Percentiles rank a stretch among this genome's conserved stretches.
These are phyloP conservation scores for Cylindrotheca closterium DNA, from an alignment of 108 stramenopile genomes.

Conservation along the genomic window DNA sequence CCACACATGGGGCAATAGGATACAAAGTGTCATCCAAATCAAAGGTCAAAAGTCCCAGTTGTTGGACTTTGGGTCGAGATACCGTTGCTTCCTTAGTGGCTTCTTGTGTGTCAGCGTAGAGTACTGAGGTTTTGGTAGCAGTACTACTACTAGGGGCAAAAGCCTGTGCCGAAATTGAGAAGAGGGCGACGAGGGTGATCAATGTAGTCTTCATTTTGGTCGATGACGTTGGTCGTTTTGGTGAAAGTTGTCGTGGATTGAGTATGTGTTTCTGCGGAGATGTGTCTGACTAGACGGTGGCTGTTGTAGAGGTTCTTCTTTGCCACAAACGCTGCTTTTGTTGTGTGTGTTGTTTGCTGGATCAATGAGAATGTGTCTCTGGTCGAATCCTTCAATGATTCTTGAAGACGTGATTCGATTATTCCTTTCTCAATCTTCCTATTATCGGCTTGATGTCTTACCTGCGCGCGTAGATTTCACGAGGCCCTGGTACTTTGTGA, in stretches of 20 bases:
- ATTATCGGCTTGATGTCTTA: too few relatives aligned
- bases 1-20: conserved; percentile 65
- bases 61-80: conserved; percentile 6
- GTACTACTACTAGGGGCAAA: not conserved
- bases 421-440: too few relatives aligned
- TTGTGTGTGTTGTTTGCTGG: too few relatives aligned
- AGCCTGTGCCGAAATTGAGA: not conserved
- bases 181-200: not conserved
- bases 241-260: not conserved
- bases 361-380: too few relatives aligned
- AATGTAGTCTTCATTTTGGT: not conserved
- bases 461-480: too few relatives aligned
- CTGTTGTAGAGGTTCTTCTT: too few relatives aligned
- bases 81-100: not conserved
- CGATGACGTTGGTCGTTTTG: not conserved
- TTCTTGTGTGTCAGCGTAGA: conserved; percentile 8
- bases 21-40: conserved; percentile 89
- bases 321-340: too few relatives aligned
- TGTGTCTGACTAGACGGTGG: too few relatives aligned
- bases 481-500: too few relatives aligned
- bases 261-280: too few relatives aligned
- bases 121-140: conserved; percentile 3
- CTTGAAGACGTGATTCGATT: too few relatives aligned
- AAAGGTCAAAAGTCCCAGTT: conserved; percentile 77
- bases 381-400: too few relatives aligned